These are phyloP conservation scores for Leishmania tarentolae DNA, from an alignment of 208 protist genomes.

Conservation along the genomic window DNA sequence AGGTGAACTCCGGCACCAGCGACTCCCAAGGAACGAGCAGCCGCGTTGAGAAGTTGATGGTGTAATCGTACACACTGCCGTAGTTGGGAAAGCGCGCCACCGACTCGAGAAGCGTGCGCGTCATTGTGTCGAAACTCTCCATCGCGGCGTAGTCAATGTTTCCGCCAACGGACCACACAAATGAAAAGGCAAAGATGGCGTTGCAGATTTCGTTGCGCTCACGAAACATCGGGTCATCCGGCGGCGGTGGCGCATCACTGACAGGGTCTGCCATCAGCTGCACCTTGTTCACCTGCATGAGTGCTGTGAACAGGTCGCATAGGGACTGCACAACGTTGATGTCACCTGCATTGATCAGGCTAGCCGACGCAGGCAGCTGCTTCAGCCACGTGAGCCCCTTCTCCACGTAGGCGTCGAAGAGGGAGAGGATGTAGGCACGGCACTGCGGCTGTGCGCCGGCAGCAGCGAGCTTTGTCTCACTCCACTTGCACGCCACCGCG, in stretches of 20 bases:
- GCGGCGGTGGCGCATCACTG: slow-evolving; percentile 32
- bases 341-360: slow-evolving; percentile 89
- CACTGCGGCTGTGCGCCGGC: slow-evolving; percentile 61
- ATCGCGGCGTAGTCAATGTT: slow-evolving; percentile 89
- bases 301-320: slow-evolving; percentile 91
- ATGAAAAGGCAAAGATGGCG: slow-evolving; percentile 93
- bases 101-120: slow-evolving; percentile 81
- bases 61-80: slow-evolving; percentile 95
- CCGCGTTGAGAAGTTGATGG: slow-evolving; percentile 83
- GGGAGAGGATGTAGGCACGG: slow-evolving; percentile 80
- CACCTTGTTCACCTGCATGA: slow-evolving; percentile 79
- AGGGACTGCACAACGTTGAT: slow-evolving; percentile 94
- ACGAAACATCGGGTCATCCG: slow-evolving; percentile 74
- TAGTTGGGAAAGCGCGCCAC: slow-evolving; percentile 85
- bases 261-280: slow-evolving; percentile 72
- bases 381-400: slow-evolving; percentile 89
- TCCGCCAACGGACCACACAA: slow-evolving; percentile 96
- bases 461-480: slow-evolving; percentile 69
- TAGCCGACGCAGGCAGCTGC: slow-evolving; percentile 47
- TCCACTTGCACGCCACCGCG: slow-evolving; percentile 92
- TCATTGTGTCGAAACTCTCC: slow-evolving; percentile 93
- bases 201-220: slow-evolving; percentile 91
- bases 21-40: slow-evolving; percentile 87
- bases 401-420: slow-evolving; percentile 91
- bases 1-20: slow-evolving; percentile 82